Base-by-base conservation (phyloP, 2,329 filamentous ascomycete species). In the Celoporthe dispersa region DNA sequence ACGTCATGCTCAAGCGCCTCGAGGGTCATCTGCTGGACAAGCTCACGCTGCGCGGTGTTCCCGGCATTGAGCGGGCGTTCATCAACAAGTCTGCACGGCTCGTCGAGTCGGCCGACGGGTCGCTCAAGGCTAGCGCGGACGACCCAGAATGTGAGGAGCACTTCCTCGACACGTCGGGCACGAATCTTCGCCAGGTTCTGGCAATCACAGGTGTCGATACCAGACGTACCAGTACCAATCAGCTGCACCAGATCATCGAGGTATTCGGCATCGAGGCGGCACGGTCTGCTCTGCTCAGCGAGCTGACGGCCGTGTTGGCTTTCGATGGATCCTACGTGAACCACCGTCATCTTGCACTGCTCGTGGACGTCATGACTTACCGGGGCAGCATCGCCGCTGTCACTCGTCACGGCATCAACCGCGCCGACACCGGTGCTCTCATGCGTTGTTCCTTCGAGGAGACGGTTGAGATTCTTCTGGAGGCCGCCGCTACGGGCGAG, bases 401-500 rank as follows among this genome's bases (percentile, higher is more conserved):
- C 73, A 99, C 96, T 68, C 93, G 96, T 82, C 96, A 99, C 79
- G 96, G 96, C 83, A 99, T 99, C 84, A 99, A 99, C 84, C 91
- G 96, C 76, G 94, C 95, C 35, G 96, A 99, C 79, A 99, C 97
- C 72, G 96, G 96, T 85, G 97, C 96, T 12, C 87, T 99, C 76
- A 99, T 99, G 96, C 92, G 96, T 80, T 99, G 97, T 86, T 99
- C 96, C 1, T 99, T 99, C 83, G 96, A 99, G 82, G 97, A 99
- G 81, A 99, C 96, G 0, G 96, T 99, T 55, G 97, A 99, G 79
- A 99, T 99, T 85, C 85, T 99, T 67, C 89, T 99, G 28, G 96
- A 99, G 79, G 97, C 96, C 72, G 96, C 96, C 33, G 94, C 94
- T 22, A 93, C 93, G 65, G 96, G 96, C 79, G 96, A 99, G 81